Conservation (phyloP, 805 yeast genomes). For the Hanseniaspora occidentalis region DNA sequence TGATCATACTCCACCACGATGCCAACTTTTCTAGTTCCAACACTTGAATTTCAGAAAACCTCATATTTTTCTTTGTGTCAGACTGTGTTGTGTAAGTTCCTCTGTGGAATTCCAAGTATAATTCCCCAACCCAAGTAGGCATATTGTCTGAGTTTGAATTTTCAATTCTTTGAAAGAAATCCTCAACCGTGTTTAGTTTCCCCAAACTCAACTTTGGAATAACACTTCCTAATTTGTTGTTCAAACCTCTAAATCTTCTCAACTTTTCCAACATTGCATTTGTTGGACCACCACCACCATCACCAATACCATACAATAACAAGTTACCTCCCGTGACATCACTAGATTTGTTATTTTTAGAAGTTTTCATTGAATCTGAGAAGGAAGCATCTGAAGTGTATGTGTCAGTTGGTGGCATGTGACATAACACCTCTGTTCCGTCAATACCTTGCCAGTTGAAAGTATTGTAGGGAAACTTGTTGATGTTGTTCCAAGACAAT, state of each 20-base stretch:
- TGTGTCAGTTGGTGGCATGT: constrained; percentile 97
- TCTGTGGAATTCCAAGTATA: constrained; percentile 89
- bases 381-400: constrained; percentile 89
- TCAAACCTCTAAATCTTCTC: constrained; percentile 80
- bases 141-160: constrained; percentile 55
- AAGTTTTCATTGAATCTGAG: constrained; percentile 80
- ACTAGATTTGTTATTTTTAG: constrained; percentile 70
- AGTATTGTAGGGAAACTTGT: constrained; percentile 76
- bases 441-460: constrained; percentile 95
- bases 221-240: constrained; percentile 54
- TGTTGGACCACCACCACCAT: constrained; percentile 98
- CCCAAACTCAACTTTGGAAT: constrained; percentile 79
- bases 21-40: constrained; percentile 83
- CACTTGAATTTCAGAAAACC: constrained; percentile 60
- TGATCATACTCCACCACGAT: constrained; percentile 47
- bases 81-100: constrained; percentile 97
- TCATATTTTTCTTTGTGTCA: constrained; percentile 65
- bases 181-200: constrained; percentile 39
- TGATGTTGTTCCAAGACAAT: constrained; percentile 92
- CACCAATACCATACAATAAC: constrained; percentile 84
- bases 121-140: constrained; percentile 88
- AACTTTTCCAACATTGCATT: constrained; percentile 87
- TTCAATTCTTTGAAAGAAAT: constrained; percentile 59
- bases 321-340: constrained; percentile 72
- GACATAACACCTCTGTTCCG: constrained; percentile 85